These are phyloP conservation scores for Tolypocladium amazonense DNA, from an alignment of 2,329 filamentous ascomycete species.

Conservation along the genomic window DNA sequence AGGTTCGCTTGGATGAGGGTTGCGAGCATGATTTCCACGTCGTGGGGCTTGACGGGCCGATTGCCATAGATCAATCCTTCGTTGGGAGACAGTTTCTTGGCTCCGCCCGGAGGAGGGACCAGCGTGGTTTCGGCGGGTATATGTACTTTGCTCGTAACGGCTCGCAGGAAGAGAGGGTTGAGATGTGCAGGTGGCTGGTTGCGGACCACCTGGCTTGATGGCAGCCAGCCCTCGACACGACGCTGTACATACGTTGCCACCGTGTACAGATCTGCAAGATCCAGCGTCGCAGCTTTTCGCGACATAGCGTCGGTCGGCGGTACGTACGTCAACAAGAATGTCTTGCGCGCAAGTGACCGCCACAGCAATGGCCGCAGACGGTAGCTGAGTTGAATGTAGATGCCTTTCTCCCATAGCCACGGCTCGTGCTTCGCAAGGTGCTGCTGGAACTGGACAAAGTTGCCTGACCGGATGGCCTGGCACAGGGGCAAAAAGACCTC, in stretches of 20 bases:
- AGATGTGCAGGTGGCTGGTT: constrained; percentile 29
- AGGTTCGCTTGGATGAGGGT: constrained; percentile 72
- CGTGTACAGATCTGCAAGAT: constrained; percentile 56
- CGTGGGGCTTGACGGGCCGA: constrained; percentile 43
- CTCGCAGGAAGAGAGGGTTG: constrained; percentile 40
- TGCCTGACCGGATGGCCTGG: constrained; percentile 58
- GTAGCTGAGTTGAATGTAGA: constrained; percentile 66
- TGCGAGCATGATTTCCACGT: constrained; percentile 69
- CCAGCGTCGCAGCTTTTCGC: constrained; percentile 62
- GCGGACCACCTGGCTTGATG: constrained; percentile 20
- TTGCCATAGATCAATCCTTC: constrained; percentile 56
- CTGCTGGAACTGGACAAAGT: constrained; percentile 63
- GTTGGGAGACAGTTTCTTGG: constrained; percentile 40
- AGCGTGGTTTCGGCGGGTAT: constrained; percentile 29
- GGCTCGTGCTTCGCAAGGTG: constrained; percentile 52
- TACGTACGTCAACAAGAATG: constrained; percentile 70
- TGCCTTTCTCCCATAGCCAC: constrained; percentile 67
- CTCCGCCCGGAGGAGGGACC: constrained; percentile 33
- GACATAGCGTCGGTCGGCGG: constrained; percentile 44
- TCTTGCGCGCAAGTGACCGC: constrained; percentile 68
- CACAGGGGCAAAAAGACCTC: constrained; percentile 66
- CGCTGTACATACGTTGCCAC: constrained; percentile 57
- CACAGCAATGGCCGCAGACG: constrained; percentile 74
- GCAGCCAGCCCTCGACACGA: constrained; percentile 47
- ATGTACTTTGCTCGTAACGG: constrained; percentile 35